phyloP scores from a whole-genome alignment of 257 asterid genomes.

The Ballota nigra region DNA sequence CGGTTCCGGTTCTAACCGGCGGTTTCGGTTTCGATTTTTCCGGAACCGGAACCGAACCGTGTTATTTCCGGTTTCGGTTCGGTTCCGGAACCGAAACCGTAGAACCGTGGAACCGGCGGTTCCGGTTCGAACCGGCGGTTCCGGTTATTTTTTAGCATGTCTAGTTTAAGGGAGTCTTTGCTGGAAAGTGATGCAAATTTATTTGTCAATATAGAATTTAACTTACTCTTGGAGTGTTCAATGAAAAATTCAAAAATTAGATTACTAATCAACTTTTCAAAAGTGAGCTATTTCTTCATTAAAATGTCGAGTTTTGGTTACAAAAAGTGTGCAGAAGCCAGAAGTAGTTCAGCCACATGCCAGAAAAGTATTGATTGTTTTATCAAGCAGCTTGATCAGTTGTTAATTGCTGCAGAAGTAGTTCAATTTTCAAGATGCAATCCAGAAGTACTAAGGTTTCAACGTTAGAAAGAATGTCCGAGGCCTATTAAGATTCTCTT shows the following conservation, averaged over 20 bases:
- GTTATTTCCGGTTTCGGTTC: too few species aligned
- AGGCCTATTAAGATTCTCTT: background rate
- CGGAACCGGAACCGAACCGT: too few species aligned
- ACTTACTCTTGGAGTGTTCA: background rate
- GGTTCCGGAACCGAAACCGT: too few species aligned
- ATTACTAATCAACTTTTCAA: background rate
- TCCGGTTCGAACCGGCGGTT: too few species aligned
- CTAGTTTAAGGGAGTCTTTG: background rate
- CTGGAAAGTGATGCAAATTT: background rate
- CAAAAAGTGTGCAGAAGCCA: too few species aligned
- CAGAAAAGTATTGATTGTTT: background rate
- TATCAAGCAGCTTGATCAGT: background rate
- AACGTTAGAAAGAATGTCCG: background rate
- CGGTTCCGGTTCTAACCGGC: too few species aligned
- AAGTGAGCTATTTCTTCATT: too few species aligned
- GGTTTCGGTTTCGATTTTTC: too few species aligned
- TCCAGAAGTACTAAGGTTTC: background rate
- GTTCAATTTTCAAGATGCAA: slow-evolving; percentile 2
- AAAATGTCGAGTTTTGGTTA: too few species aligned
- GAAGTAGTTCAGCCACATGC: too few species aligned
- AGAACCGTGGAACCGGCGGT: too few species aligned
- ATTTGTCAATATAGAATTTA: background rate
- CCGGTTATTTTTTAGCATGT: too few species aligned
- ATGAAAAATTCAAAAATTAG: background rate
- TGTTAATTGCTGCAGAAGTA: background rate